Evolutionary conservation across 345 rosid species (phyloP).

Genomic region (Eucalyptus polybractea): DNA sequence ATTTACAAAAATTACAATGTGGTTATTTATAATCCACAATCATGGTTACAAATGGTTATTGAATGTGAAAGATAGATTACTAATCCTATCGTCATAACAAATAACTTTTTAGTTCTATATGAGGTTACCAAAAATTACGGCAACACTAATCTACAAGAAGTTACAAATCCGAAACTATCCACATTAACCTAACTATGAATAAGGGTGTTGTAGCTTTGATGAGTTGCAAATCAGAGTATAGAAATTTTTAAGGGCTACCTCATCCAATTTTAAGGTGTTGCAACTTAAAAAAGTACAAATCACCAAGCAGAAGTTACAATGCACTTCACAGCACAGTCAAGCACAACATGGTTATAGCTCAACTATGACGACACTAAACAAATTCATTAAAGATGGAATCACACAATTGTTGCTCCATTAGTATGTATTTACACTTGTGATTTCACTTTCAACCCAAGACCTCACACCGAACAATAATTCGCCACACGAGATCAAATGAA

Average conservation of each 20-base stretch:
- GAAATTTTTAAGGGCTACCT: not conserved
- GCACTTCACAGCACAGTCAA: not conserved
- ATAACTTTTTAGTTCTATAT: too few species aligned
- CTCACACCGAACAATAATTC: not conserved
- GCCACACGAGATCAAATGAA: not conserved
- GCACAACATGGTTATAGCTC: not conserved
- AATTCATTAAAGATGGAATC: not conserved
- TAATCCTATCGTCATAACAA: too few species aligned
- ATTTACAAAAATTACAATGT: too few species aligned
- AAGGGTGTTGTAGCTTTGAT: not conserved
- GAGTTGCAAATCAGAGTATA: not conserved
- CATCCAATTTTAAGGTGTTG: not conserved
- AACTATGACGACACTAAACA: fast-evolving
- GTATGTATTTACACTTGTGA: not conserved
- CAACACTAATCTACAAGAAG: too few species aligned
- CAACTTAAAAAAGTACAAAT: not conserved
- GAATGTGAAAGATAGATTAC: too few species aligned
- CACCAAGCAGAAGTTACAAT: not conserved
- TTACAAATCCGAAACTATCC: not conserved
- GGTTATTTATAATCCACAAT: too few species aligned
- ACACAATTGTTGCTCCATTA: not conserved
- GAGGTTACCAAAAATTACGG: too few species aligned
- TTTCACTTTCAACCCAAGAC: not conserved
- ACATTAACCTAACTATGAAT: not conserved
- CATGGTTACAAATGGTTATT: too few species aligned